Conservation (phyloP, 805 yeast genomes). For the Wickerhamiella azyma region DNA sequence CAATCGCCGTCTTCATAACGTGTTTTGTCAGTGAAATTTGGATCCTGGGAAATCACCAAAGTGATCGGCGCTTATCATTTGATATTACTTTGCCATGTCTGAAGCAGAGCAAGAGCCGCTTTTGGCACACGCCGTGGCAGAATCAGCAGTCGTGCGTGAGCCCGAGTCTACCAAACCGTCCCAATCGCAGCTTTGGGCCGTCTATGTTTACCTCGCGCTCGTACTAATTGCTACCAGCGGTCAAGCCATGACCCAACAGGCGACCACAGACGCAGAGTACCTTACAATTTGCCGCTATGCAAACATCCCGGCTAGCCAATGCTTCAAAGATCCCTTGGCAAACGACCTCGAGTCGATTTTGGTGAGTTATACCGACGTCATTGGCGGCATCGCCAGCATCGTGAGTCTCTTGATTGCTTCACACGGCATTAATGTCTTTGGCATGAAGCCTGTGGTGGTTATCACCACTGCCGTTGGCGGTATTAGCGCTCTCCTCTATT, state of each 20-base stretch:
- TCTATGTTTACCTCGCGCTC: background rate
- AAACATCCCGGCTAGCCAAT: background rate
- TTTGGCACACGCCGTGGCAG: background rate
- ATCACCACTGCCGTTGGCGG: background rate
- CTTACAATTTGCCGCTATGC: background rate
- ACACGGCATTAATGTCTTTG: background rate
- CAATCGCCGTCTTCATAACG: conserved; percentile 21
- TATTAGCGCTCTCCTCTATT: background rate
- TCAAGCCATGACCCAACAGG: background rate
- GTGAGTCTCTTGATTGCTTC: background rate
- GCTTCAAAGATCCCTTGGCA: background rate
- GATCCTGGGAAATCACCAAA: no score
- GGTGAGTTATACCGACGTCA: background rate
- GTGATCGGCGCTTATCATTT: background rate
- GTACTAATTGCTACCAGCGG: background rate
- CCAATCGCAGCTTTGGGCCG: background rate
- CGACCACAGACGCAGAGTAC: background rate
- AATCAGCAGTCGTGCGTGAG: background rate
- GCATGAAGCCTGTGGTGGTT: background rate
- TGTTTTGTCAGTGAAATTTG: background rate
- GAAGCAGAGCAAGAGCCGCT: background rate
- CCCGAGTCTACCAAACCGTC: background rate
- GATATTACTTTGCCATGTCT: background rate
- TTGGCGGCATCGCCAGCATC: background rate
- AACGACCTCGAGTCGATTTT: background rate